A percentile compares a stretch with the other conserved stretches of the same genome.
These are phyloP conservation scores for Dendrobium huoshanense DNA, from an alignment of 106 monocot genomes.

Conservation along the genomic window DNA sequence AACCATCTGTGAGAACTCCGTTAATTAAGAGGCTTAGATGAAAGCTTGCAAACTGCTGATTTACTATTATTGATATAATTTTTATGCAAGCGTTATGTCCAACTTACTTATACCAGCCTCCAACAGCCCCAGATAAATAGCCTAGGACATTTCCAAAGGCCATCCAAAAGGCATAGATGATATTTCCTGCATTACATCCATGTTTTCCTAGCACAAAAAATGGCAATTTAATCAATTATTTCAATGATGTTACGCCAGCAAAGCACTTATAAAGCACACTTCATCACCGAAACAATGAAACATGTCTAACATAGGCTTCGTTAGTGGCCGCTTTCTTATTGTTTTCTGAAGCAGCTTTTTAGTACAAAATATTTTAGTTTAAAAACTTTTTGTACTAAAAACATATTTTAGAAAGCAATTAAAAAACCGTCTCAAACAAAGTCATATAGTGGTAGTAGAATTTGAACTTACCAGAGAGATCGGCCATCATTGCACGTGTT, in stretches of 20 bases:
- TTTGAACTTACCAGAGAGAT: slow-evolving; percentile 52
- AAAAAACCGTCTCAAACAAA: no score
- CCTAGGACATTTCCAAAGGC: slow-evolving; percentile 60
- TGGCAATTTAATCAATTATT: background rate
- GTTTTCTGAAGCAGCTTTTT: no score
- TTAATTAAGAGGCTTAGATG: background rate
- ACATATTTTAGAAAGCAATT: no score
- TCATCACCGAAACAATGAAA: background rate
- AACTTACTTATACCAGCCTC: slow-evolving; percentile 46
- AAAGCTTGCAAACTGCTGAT: background rate
- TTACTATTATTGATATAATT: background rate
- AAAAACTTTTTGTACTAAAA: no score
- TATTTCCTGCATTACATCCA: slow-evolving; percentile 32
- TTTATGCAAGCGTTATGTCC: background rate
- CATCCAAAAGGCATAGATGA: slow-evolving; percentile 57
- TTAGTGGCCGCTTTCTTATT: no score
- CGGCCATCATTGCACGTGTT: slow-evolving; percentile 80
- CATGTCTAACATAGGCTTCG: background rate
- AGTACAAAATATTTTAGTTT: no score
- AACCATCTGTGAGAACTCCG: slow-evolving; percentile 36
- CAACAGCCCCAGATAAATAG: slow-evolving; percentile 44
- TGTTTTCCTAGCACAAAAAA: slow-evolving; percentile 25
- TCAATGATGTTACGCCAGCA: background rate
- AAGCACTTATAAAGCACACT: background rate
- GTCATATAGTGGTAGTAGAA: background rate